These are phyloP conservation scores for Starmerella potacharoeniae DNA, from an alignment of 805 yeast genomes.

Conservation along the genomic window DNA sequence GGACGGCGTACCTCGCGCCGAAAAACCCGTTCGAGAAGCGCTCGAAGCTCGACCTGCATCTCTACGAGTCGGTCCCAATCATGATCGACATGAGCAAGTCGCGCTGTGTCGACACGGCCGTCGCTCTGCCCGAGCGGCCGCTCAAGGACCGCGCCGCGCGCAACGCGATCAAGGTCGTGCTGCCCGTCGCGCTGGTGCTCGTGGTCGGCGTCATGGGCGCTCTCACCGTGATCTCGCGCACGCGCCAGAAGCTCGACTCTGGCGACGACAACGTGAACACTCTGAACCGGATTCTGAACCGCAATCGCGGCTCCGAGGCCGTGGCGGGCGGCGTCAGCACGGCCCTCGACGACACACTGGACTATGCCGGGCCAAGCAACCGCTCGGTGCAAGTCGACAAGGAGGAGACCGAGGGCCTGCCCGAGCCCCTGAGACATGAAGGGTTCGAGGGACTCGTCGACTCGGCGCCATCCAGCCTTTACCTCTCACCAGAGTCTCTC, in stretches of 20 bases:
- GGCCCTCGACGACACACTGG: constrained; percentile 8
- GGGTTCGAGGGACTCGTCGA: constrained; percentile 12
- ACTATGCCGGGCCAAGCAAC: not conserved
- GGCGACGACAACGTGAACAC: not conserved
- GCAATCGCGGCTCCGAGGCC: not conserved
- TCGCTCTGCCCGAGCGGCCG: not conserved
- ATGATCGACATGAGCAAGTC: constrained; percentile 24
- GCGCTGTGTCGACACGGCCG: not conserved
- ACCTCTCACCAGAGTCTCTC: not conserved
- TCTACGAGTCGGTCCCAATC: constrained; percentile 15
- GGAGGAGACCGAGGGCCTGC: not conserved
- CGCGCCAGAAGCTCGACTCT: not conserved
- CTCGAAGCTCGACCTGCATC: constrained; percentile 36
- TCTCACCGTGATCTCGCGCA: not conserved
- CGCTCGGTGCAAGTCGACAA: not conserved
- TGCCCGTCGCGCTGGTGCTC: not conserved
- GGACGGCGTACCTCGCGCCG: constrained; percentile 65
- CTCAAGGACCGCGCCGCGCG: not conserved
- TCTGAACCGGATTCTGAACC: not conserved
- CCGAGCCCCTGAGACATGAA: not conserved
- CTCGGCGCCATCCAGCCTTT: not conserved
- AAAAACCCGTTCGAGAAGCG: constrained; percentile 59
- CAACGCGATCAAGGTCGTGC: not conserved
- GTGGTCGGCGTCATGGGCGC: constrained; percentile 1
- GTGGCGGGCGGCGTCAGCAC: constrained; percentile 1